phyloP scores from a whole-genome alignment of 2,329 filamentous ascomycete species.

The Neurospora sp. region DNA sequence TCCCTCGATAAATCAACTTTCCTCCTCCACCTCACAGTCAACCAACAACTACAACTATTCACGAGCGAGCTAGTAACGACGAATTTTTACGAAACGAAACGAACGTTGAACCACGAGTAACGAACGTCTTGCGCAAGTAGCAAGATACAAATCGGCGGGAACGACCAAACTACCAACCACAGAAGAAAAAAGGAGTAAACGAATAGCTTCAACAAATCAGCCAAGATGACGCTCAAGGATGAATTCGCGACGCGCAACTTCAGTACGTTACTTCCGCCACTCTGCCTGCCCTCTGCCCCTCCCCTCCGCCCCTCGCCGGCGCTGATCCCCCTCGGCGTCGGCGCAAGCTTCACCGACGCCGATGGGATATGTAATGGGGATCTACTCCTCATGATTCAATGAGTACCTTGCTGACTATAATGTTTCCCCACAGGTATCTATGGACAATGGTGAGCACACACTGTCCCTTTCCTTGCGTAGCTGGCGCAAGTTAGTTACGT shows the following conservation, averaged over 20 bases:
- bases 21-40: neutral
- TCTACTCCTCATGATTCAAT: neutral
- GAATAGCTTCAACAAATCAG: constrained; percentile 14
- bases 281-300: neutral
- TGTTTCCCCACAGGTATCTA: constrained; percentile 52
- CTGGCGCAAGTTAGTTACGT: neutral
- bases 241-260: constrained; percentile 66
- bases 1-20: neutral
- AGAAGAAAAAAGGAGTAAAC: neutral
- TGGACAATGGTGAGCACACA: constrained; percentile 56
- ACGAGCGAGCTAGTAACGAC: neutral
- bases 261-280: constrained; percentile 32
- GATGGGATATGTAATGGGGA: neutral
- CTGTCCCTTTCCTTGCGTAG: neutral
- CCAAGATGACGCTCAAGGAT: constrained; percentile 60
- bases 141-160: neutral
- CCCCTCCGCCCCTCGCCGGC: neutral
- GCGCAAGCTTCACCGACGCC: neutral
- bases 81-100: neutral
- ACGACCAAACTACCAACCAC: neutral
- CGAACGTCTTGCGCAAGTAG: neutral
- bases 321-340: neutral
- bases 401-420: constrained; percentile 14
- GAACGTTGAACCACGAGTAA: neutral
- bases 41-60: neutral